A percentile compares a stretch with the other conserved stretches of the same genome.
Conservation (phyloP, 345 rosid species). For the Eutrema heterophyllum region DNA sequence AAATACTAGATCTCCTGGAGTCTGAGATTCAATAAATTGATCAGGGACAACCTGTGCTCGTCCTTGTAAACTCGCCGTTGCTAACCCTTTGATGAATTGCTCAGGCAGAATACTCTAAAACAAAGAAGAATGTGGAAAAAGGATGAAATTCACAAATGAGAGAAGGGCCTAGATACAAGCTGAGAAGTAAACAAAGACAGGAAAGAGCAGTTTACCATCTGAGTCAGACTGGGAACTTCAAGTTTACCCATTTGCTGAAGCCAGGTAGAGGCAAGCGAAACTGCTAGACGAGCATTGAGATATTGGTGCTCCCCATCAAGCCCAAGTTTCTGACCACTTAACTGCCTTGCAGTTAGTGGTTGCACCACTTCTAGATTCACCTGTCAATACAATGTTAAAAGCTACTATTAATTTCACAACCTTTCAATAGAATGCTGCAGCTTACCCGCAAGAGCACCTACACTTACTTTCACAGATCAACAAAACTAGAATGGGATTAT, state of each 20-base stretch:
- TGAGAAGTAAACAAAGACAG: background rate
- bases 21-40: slow-evolving; percentile 38
- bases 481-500: background rate
- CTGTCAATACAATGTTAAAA: slow-evolving; percentile 37
- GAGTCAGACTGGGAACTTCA: slow-evolving; percentile 38
- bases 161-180: background rate
- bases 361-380: slow-evolving; percentile 62
- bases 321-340: slow-evolving; percentile 70
- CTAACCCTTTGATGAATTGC: slow-evolving; percentile 76
- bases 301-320: slow-evolving; percentile 96
- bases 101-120: slow-evolving; percentile 68
- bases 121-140: slow-evolving; percentile 16
- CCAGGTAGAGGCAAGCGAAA: slow-evolving; percentile 71
- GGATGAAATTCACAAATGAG: background rate
- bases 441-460: background rate
- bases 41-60: slow-evolving; percentile 89
- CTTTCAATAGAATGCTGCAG: background rate
- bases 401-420: background rate
- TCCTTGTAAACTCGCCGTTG: slow-evolving; percentile 83
- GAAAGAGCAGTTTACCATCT: slow-evolving; percentile 42
- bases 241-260: slow-evolving; percentile 76
- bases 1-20: slow-evolving; percentile 59
- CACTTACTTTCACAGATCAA: background rate
- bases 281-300: slow-evolving; percentile 85
- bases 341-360: slow-evolving; percentile 55